Evolutionary conservation across 192 early-diverging fungal genomes (phyloP).

Genomic region (Coemansia sp.): DNA sequence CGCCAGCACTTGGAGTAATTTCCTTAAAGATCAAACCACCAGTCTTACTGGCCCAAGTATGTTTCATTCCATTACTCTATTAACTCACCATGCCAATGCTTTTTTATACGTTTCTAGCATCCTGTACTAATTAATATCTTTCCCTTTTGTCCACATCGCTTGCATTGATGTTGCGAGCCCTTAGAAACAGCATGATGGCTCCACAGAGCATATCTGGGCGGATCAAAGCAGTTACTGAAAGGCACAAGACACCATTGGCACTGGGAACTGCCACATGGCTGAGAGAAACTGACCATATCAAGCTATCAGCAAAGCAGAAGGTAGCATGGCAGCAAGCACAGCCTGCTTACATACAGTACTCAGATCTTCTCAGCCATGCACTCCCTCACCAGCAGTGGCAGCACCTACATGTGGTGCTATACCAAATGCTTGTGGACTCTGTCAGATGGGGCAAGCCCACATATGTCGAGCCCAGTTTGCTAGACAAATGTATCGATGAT

Average conservation of each 20-base stretch:
- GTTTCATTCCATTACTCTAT: too few relatives aligned
- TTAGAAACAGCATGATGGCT: background rate
- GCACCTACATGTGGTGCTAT: slow-evolving; percentile 15
- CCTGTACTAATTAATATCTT: background rate
- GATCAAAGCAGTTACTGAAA: background rate
- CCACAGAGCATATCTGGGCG: slow-evolving; percentile 9
- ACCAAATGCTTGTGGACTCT: slow-evolving; percentile 23
- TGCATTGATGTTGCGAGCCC: background rate
- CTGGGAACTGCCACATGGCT: too few relatives aligned
- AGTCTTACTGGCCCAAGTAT: too few relatives aligned
- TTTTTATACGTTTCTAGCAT: background rate
- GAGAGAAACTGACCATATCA: too few relatives aligned
- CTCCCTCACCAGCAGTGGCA: slow-evolving; percentile 1
- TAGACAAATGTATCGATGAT: slow-evolving; percentile 15
- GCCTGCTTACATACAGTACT: slow-evolving; percentile 9
- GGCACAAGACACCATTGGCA: slow-evolving; percentile 8
- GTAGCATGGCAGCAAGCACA: slow-evolving; percentile 28
- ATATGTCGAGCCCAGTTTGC: slow-evolving; percentile 5
- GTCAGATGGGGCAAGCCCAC: slow-evolving; percentile 13
- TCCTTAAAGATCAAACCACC: background rate
- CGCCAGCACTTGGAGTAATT: background rate
- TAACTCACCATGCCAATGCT: too few relatives aligned
- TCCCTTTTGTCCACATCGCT: background rate
- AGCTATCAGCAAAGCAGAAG: too few relatives aligned
- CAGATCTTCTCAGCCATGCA: slow-evolving; percentile 18